Base-by-base conservation (phyloP, 257 asterid genomes). In the Fraxinus americana region DNA sequence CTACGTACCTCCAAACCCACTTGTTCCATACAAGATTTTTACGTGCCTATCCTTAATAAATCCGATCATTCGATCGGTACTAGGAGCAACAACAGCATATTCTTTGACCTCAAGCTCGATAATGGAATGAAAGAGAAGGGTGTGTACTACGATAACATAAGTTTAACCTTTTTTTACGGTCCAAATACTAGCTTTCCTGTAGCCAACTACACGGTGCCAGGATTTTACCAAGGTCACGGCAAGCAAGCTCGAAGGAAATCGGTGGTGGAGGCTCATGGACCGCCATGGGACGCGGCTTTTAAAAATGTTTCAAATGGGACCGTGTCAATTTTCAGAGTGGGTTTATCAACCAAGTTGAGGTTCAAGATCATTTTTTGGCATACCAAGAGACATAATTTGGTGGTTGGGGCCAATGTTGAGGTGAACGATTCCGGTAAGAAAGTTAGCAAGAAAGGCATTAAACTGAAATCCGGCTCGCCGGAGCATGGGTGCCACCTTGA, bases 251-350 rank as follows among this genome's bases (percentile, higher is more conserved):
- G 27, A 61, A 10, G 23, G 72, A 75, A 54, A 7, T 67, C 10
- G n/a, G 78, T 75, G 73, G 78, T 75, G 70, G 43, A 39, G 54
- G 72, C 86, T 11, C 30, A 61, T 6, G 83, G 82, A 1, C 25
- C 72, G 61, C 83, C 86, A 12, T 83, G 86, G 86, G 73, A 71
- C 3, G 83, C 76, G 2, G 83, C 78, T 16, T 75, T 75, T 11
- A 34, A 30, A 14, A 36, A 36, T 68, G 36, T 75, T 30, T 75
- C 81, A 6, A 54, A 75, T 21, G 81, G 76, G 69, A 17, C 76
- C 50, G 50, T 34, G 13, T 82, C 65, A 48, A 79, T 23, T 59
- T 34, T 82, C 27, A 66, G 67, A 17, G 82, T 82, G 30, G 81
- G 76, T 21, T 19, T 82, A 71, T 70, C 67, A 4, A 71, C 72